Base-by-base conservation (phyloP, 2,329 filamentous ascomycete genomes). In the Colletotrichum tofieldiae region DNA sequence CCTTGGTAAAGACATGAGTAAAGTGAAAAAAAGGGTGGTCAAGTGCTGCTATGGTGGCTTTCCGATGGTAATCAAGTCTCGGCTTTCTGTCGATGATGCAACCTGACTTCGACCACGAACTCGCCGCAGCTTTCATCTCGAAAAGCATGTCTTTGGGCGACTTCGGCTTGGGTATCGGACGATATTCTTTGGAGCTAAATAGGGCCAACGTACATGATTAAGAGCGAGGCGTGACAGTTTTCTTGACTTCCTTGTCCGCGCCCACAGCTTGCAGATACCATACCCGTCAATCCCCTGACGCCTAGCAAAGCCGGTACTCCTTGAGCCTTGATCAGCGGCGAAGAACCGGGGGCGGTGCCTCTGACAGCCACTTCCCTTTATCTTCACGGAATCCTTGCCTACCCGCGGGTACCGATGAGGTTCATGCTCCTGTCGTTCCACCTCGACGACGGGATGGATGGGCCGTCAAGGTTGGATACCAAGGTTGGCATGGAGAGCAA, bases 211-310 rank as follows among this genome's bases (percentile, higher is more conserved):
- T 26, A 51, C 39, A n/a, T 58, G 18, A 29, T 54, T n/a, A 47
- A 37, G 39, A 55, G 14, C 49, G 63, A 71, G 62, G 63, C 63
- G 47, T 29, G 59, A 67, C 63, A 54, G 35, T 61, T 67, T 39
- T 12, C 32, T 67, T 56, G 37, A 29, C 63, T 47, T 58, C 60
- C 59, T 69, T 69, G 59, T 72, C 52, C 51, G 37, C 23, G 45
- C 45, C 41, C n/a, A 60, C 59, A 59, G 58, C 52, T 59, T 29
- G 47, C 26, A 29, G 26, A 6, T 14, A 23, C 9, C n/a, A 20
- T 26, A 20, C 23, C n/a, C 37, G 43, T 9, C 29, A 64, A 45
- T 54, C 47, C 12, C 23, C 39, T 9, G 59, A 35, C 37, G 39
- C 45, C 49, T 41, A 49, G 51, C 51, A 60, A 59, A 60, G 47